Evolutionary conservation across 495 filamentous ascomycete genomes (phyloP).

Genomic region (Penicillium parvum): DNA sequence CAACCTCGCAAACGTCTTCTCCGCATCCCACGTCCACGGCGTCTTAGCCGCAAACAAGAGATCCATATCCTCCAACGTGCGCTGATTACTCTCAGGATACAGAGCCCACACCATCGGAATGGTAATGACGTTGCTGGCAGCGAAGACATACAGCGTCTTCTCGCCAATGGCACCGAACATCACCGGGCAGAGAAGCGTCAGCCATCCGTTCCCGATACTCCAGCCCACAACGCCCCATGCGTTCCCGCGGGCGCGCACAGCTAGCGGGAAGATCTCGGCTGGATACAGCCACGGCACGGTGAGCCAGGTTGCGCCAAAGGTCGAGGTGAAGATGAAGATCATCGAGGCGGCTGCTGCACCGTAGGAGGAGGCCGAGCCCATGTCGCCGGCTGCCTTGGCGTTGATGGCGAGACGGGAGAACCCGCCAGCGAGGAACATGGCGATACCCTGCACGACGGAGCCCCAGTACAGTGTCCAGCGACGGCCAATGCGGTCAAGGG

Average conservation of each 20-base stretch:
- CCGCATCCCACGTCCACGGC: conserved; percentile 62
- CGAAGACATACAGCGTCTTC: conserved; percentile 66
- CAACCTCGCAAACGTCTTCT: conserved; percentile 51
- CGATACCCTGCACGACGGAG: conserved; percentile 56
- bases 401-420: conserved; percentile 50
- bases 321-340: conserved; percentile 64
- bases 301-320: conserved; percentile 70
- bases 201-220: conserved; percentile 68
- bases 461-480: conserved; percentile 68
- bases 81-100: conserved; percentile 65
- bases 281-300: conserved; percentile 70
- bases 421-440: conserved; percentile 56
- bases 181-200: conserved; percentile 58
- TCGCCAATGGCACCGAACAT: conserved; percentile 60
- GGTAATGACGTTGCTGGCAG: conserved; percentile 55
- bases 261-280: conserved; percentile 67
- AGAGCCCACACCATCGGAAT: conserved; percentile 66
- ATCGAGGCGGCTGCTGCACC: conserved; percentile 62
- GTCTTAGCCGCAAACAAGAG: conserved; percentile 57
- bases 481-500: conserved; percentile 63
- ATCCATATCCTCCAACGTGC: conserved; percentile 67
- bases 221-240: conserved; percentile 74
- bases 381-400: conserved; percentile 40
- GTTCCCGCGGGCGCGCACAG: conserved; percentile 64
- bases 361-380: conserved; percentile 46